These are phyloP conservation scores for Sclerotinia subarctica DNA, from an alignment of 2,329 filamentous ascomycete species.

Conservation along the genomic window DNA sequence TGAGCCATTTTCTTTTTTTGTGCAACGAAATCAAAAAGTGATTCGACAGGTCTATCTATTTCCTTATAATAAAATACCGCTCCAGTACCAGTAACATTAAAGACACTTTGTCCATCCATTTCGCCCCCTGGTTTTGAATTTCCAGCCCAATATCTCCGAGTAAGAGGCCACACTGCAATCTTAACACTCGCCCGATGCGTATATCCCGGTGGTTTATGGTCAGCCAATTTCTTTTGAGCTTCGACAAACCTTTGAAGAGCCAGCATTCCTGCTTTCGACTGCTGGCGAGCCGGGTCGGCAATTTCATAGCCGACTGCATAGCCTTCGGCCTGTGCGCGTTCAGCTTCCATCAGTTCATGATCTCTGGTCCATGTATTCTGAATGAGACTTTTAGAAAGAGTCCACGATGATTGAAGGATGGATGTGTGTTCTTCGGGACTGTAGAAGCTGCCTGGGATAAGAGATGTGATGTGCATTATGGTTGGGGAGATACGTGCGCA, in stretches of 20 bases:
- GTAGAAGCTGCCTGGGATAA: constrained; percentile 26
- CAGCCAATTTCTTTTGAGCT: not conserved
- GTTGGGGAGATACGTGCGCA: constrained; percentile 29
- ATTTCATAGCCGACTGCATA: not conserved
- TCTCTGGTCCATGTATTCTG: not conserved
- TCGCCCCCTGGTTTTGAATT: constrained; percentile 22
- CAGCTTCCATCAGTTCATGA: not conserved
- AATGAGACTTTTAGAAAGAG: constrained; percentile 22
- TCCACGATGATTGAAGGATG: constrained; percentile 22
- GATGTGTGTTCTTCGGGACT: constrained; percentile 25
- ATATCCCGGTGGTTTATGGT: not conserved
- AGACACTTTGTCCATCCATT: constrained; percentile 21
- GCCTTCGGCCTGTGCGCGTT: constrained; percentile 2
- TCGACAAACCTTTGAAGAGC: not conserved
- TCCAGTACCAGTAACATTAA: constrained; percentile 24
- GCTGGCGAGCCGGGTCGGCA: not conserved
- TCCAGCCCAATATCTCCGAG: constrained; percentile 30
- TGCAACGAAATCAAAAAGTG: not conserved
- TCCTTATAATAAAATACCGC: constrained; percentile 28
- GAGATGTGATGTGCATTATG: constrained; percentile 30
- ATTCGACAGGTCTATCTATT: not conserved
- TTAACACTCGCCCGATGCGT: constrained; percentile 25
- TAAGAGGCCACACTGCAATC: constrained; percentile 29
- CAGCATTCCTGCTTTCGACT: not conserved
- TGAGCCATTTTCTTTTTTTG: constrained; percentile 11